Percentiles rank a stretch among this genome's conserved stretches.
phyloP scores from a whole-genome alignment of 345 rosid species.

The Populus alba region DNA sequence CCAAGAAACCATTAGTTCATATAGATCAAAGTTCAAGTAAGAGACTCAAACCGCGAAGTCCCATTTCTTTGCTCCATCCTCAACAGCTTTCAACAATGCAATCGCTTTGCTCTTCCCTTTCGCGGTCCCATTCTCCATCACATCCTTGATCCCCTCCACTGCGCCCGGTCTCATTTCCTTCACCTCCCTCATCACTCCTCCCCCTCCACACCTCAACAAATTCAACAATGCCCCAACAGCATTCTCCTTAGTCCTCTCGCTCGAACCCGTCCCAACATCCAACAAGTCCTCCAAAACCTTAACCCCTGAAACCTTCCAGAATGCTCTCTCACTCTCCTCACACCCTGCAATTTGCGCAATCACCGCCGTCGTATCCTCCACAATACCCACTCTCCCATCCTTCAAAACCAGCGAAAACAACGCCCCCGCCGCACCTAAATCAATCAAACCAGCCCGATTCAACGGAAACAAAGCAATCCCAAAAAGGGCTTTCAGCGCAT shows the following conservation, averaged over 20 bases:
- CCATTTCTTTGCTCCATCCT: constrained; percentile 12
- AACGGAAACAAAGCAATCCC: constrained; percentile 63
- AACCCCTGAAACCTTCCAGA: constrained; percentile 52
- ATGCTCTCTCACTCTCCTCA: constrained; percentile 72
- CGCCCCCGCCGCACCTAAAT: constrained; percentile 59
- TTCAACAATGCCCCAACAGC: constrained; percentile 73
- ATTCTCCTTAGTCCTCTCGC: constrained; percentile 65
- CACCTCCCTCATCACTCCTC: constrained; percentile 46
- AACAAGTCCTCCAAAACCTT: constrained; percentile 66
- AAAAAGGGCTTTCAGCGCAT: constrained; percentile 81
- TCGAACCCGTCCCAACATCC: constrained; percentile 66
- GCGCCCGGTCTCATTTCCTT: constrained; percentile 36
- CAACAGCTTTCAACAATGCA: constrained; percentile 44
- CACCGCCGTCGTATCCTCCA: constrained; percentile 94
- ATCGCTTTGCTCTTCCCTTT: constrained; percentile 71
- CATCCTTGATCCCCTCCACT: constrained; percentile 56
- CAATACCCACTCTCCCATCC: constrained; percentile 75
- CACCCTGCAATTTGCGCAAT: constrained; percentile 90
- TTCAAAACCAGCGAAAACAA: constrained; percentile 62
- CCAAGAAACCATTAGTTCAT: background rate
- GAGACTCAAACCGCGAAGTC: constrained; percentile 23
- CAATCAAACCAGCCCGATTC: constrained; percentile 62
- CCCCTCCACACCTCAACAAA: constrained; percentile 57
- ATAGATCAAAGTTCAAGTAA: constrained; percentile 23
- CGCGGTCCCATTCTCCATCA: constrained; percentile 52